A percentile compares a stretch with the other conserved stretches of the same genome.
Conservation (phyloP, 2,329 filamentous ascomycete genomes). For the Sarocladiaceae sp. region DNA sequence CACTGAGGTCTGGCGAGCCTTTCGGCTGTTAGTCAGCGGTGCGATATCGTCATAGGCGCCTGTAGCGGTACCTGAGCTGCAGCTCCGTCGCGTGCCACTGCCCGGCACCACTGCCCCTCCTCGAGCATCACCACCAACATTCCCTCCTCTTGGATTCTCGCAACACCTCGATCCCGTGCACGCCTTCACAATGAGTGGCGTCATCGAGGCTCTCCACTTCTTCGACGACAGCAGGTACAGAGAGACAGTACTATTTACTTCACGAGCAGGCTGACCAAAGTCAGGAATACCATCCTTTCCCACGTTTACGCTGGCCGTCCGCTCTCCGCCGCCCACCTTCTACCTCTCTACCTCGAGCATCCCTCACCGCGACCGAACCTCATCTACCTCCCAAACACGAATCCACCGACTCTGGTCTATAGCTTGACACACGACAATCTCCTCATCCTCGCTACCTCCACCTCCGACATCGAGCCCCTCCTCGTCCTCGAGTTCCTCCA, state of each 20-base stretch:
- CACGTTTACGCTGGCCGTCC: slow-evolving; percentile 83
- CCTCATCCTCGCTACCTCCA: slow-evolving; percentile 78
- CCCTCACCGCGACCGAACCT: slow-evolving; percentile 75
- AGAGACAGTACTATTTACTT: neutral
- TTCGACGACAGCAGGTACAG: slow-evolving; percentile 89
- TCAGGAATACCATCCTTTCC: slow-evolving; percentile 75
- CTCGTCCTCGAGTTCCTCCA: slow-evolving; percentile 92
- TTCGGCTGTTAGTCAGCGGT: slow-evolving; percentile 25
- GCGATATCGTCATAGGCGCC: slow-evolving; percentile 29
- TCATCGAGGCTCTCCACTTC: slow-evolving; percentile 93
- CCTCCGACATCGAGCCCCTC: slow-evolving; percentile 80
- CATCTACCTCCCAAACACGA: slow-evolving; percentile 75
- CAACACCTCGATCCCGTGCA: slow-evolving; percentile 19
- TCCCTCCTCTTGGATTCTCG: neutral
- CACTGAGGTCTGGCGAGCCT: no score
- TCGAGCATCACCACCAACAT: neutral
- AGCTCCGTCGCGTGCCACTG: slow-evolving; percentile 5
- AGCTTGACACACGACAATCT: slow-evolving; percentile 82
- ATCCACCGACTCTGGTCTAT: slow-evolving; percentile 82
- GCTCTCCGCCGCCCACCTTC: slow-evolving; percentile 65
- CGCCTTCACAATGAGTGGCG: slow-evolving; percentile 60
- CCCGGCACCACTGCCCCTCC: neutral
- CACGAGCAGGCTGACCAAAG: slow-evolving; percentile 15
- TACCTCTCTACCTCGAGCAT: slow-evolving; percentile 83
- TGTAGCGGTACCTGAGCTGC: no score